Evolutionary conservation across 2,329 filamentous ascomycete species (phyloP).

Genomic region (Aspergillus sp.): DNA sequence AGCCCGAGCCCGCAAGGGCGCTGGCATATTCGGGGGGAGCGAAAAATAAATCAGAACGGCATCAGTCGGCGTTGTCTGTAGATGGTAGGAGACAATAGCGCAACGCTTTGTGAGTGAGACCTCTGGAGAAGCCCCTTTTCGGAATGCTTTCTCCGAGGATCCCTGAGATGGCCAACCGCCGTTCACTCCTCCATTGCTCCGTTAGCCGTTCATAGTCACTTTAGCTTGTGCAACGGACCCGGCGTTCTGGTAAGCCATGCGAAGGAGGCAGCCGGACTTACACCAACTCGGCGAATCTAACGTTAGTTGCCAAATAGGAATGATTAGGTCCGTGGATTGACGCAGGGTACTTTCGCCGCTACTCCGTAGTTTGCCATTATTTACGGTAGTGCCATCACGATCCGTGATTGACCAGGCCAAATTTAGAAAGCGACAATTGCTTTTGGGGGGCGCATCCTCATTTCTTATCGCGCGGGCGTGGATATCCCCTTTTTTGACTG

Average conservation of each 20-base stretch:
- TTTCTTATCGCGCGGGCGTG: conserved; percentile 5
- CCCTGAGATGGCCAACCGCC: background rate
- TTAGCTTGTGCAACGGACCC: conserved; percentile 11
- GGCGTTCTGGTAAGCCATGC: conserved; percentile 18
- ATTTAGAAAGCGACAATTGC: conserved; percentile 12
- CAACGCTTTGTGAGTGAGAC: background rate
- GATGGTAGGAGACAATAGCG: background rate
- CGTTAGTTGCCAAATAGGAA: conserved; percentile 3
- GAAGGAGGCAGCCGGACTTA: conserved; percentile 12
- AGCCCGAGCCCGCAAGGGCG: conserved; percentile 6
- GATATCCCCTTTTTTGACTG: conserved; percentile 10
- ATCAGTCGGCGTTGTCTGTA: background rate
- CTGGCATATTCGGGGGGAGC: background rate
- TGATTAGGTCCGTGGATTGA: background rate
- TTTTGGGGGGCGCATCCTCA: conserved; percentile 8
- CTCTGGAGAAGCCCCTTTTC: background rate
- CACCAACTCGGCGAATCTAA: background rate
- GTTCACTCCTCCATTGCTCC: background rate
- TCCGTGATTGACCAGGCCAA: conserved; percentile 4
- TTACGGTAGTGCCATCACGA: conserved; percentile 1
- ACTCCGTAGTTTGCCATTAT: conserved; percentile 6
- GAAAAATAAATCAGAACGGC: background rate
- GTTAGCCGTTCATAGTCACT: background rate
- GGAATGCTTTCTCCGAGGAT: background rate
- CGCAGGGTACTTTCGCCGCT: conserved; percentile 4